Conservation (phyloP, 305 asterid species). For the Rubia peregrina region DNA sequence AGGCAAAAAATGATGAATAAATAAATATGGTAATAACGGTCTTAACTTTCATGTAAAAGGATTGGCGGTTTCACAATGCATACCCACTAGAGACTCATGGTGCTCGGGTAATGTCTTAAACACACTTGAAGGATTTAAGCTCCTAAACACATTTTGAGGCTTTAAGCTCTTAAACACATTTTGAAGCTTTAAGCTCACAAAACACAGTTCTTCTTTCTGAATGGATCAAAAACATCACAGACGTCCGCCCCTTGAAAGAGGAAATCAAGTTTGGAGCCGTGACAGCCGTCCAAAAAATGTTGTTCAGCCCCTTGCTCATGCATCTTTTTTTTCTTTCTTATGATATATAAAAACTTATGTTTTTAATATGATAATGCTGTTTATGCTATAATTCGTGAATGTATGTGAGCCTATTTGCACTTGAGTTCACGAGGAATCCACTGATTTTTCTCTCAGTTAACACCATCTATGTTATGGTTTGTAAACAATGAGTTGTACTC, state of each 20-base stretch:
- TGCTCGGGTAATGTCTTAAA: background rate
- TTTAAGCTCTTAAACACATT: background rate
- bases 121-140: background rate
- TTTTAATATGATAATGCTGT: background rate
- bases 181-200: background rate
- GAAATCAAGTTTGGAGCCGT: slow-evolving; percentile 5
- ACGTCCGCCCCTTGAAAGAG: background rate
- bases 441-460: background rate
- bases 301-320: background rate
- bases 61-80: background rate
- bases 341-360: background rate
- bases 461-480: background rate
- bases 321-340: background rate
- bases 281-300: slow-evolving; percentile 3
- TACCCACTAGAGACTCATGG: background rate
- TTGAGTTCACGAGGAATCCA: slow-evolving; percentile 2
- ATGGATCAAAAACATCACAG: slow-evolving; percentile 5
- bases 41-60: background rate
- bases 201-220: background rate
- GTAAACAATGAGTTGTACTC: background rate
- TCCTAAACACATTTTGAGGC: background rate
- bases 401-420: background rate
- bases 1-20: background rate
- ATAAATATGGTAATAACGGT: background rate
- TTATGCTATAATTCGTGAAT: background rate